Conservation (phyloP, 805 yeast species). For the Dipodascus albidus region DNA sequence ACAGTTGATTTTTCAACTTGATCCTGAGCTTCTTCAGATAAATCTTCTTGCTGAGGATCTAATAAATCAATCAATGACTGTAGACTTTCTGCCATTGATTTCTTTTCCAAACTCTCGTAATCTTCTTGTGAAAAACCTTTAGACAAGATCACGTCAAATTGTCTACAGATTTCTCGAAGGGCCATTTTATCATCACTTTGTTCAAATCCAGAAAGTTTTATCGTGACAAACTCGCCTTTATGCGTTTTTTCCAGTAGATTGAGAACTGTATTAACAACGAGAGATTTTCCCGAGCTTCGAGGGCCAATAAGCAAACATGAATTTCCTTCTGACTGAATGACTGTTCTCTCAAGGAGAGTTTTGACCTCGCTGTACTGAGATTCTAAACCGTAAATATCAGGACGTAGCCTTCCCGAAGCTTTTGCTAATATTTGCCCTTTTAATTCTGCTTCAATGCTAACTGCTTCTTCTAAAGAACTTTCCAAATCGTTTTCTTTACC, state of each 20-base stretch:
- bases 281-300: slow-evolving; percentile 63
- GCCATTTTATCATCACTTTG: slow-evolving; percentile 73
- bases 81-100: slow-evolving; percentile 16
- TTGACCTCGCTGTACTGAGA: slow-evolving; percentile 38
- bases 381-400: slow-evolving; percentile 28
- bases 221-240: slow-evolving; percentile 41
- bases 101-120: slow-evolving; percentile 19
- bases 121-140: slow-evolving; percentile 21
- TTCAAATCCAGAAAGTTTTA: slow-evolving; percentile 56
- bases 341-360: slow-evolving; percentile 49
- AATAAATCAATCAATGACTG: slow-evolving; percentile 5
- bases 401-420: slow-evolving; percentile 18
- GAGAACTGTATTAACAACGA: slow-evolving; percentile 48
- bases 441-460: background rate
- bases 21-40: slow-evolving; percentile 10
- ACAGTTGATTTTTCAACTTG: slow-evolving; percentile 22
- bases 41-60: slow-evolving; percentile 14
- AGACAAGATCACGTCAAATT: slow-evolving; percentile 44
- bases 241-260: slow-evolving; percentile 30
- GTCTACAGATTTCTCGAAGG: slow-evolving; percentile 74
- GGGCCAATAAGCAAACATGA: slow-evolving; percentile 77
- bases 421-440: slow-evolving; percentile 19
- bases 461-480: background rate
- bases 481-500: slow-evolving; percentile 1
- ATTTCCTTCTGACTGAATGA: slow-evolving; percentile 62